These are phyloP conservation scores for Crithidia bombi DNA, from an alignment of 208 protist species.

Conservation along the genomic window DNA sequence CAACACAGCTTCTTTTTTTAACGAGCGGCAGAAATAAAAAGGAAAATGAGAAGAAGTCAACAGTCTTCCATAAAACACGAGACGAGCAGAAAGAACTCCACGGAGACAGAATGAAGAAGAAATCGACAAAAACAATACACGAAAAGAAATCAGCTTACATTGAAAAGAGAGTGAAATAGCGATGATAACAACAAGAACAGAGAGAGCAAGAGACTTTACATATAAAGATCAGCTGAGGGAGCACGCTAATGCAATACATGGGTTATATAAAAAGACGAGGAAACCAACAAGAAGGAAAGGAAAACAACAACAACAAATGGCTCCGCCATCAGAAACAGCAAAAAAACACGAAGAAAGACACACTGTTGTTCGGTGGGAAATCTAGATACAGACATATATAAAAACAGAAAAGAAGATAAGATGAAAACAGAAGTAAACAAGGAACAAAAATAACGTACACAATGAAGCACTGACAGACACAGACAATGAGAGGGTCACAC, in stretches of 20 bases:
- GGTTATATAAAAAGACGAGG: too few species aligned
- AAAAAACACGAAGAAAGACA: neutral
- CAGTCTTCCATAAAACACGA: too few species aligned
- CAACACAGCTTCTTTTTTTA: neutral
- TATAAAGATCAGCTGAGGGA: neutral
- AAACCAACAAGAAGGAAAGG: too few species aligned
- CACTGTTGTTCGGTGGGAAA: neutral
- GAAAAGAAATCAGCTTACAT: too few species aligned
- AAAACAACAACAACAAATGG: neutral
- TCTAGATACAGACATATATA: neutral
- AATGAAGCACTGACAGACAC: neutral
- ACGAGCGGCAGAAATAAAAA: neutral
- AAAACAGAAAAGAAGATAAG: neutral
- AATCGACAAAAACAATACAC: neutral
- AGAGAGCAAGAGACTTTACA: too few species aligned
- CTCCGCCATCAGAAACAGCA: neutral
- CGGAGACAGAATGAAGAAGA: conserved; percentile 4
- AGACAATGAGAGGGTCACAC: too few species aligned
- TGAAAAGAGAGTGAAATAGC: neutral
- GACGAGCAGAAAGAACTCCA: neutral
- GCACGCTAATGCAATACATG: too few species aligned
- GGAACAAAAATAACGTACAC: neutral
- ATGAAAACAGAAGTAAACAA: neutral
- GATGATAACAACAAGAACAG: too few species aligned
- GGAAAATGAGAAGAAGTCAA: neutral